phyloP scores from a whole-genome alignment of 2,329 filamentous ascomycete species.

The Emergomyces africanus region DNA sequence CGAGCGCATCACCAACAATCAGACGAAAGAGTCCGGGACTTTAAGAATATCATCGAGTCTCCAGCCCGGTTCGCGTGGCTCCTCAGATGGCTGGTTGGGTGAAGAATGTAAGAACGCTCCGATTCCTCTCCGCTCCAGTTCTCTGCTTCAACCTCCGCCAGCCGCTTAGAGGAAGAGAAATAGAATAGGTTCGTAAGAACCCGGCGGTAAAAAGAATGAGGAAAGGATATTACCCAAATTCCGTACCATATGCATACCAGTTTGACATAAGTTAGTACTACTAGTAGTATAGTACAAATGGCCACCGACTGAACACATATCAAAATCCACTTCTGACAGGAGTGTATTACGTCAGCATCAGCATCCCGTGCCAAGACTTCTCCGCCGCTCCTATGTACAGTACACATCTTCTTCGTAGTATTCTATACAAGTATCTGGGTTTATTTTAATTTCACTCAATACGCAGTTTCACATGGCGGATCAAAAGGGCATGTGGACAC shows the following conservation, averaged over 20 bases:
- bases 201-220: not conserved
- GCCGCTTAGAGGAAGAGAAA: not conserved
- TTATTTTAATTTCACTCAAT: not conserved
- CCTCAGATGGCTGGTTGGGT: not conserved
- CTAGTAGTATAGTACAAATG: too few relatives aligned
- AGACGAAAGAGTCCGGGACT: constrained; percentile 12
- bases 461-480: not conserved
- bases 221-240: not conserved
- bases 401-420: not conserved
- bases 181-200: not conserved
- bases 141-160: not conserved
- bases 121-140: not conserved
- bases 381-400: too few relatives aligned
- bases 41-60: not conserved
- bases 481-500: not conserved
- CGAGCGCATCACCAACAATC: constrained; percentile 27
- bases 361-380: not conserved
- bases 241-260: not conserved
- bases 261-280: too few relatives aligned
- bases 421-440: not conserved
- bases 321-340: too few relatives aligned
- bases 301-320: not conserved
- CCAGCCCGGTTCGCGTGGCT: not conserved
- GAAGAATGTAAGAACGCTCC: not conserved
- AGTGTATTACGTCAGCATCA: not conserved